Evolutionary conservation across 2,329 filamentous ascomycete species (phyloP), one percentile per base, ranked within the genome.

Genomic region (Leptoxyphium fumago): DNA sequence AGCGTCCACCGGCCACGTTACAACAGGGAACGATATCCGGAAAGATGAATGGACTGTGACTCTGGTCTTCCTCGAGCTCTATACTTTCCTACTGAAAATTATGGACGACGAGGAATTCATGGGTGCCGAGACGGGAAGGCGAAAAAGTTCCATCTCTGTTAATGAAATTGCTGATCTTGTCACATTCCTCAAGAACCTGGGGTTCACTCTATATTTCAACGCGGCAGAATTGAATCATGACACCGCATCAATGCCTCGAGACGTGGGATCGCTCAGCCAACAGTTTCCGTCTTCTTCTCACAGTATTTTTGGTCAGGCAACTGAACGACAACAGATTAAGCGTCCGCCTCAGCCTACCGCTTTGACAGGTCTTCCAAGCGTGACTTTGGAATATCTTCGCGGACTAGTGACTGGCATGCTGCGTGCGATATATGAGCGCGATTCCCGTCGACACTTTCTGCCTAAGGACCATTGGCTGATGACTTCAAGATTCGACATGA

Each of bases 91-190:
- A 2, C 69, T 96, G 10, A 83, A 91, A 53, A 77, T 96, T 29
- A 94, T 89, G 60, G 91, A 98, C 53, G 91, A 98, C 50, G 89
- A 96, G 52, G 91, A 98, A 54, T 98, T 98, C 58, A 55, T 63
- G 40, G 66, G 60, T 26, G 65, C 61, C 18, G 46, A 45, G 18
- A 46, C 48, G 7, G 50, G 50, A 14, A 50, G 49, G 13, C 67
- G 69, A 43, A 72, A 75, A 49, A 79, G 84, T 59, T 80, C 84
- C 39, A 69, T 96, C 5, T 75, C 77, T 1, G 64, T 89, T 9
- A 60, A 66, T 10, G 82, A 94, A 44, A 71, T 96, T 2, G 79
- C 80, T 49, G 68, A 74, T 2, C 71, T 98, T 51, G 84, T 85
- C 0, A 69, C 77, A 0, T 96, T 96, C 53, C 68, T 98, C 28